phyloP scores from a whole-genome alignment of 176 grass and related monocot genomes.

The Hordeum vulgare region MorexV3_pseudomolecules_assembly NC_058521.1:16388328-16388827 shows the following conservation, averaged over 20 bases:
- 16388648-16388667: slow-evolving; percentile 85
- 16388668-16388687: slow-evolving; percentile 71
- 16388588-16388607: slow-evolving; percentile 98
- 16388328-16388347: background rate
- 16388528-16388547: background rate
- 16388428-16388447: background rate
- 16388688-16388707: slow-evolving; percentile 91
- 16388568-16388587: slow-evolving; percentile 14
- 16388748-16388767: background rate
- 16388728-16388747: background rate
- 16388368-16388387: background rate
- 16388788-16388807: background rate
- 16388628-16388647: slow-evolving; percentile 66
- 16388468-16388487: background rate
- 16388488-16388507: background rate
- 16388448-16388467: background rate
- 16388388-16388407: background rate
- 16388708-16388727: slow-evolving; percentile 84
- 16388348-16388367: background rate
- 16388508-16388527: background rate
- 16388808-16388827: slow-evolving; percentile 54
- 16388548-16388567: background rate
- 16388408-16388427: background rate
- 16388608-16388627: slow-evolving; percentile 82
- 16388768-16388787: background rate